These are phyloP conservation scores for Citrullus amarus DNA, from an alignment of 306 rosid species.

Conservation along the genomic window DNA sequence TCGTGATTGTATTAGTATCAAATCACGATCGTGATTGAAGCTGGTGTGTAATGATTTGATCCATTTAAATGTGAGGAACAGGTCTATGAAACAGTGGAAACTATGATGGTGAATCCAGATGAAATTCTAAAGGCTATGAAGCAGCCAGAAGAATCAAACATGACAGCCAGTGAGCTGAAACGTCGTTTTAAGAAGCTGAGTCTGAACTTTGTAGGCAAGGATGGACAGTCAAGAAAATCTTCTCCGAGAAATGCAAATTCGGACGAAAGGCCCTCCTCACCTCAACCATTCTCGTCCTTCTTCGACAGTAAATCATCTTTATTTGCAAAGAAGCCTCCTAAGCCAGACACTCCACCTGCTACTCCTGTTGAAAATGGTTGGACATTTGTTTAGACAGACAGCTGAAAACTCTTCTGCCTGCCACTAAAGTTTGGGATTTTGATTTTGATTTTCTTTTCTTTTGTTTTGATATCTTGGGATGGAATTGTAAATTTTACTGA, in stretches of 20 bases:
- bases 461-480: neutral
- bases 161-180: constrained; percentile 30
- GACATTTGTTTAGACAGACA: constrained; percentile 33
- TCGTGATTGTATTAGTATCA: neutral
- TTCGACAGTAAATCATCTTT: constrained; percentile 72
- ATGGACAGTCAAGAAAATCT: constrained; percentile 33
- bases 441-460: no score
- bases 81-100: constrained; percentile 92
- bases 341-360: constrained; percentile 26
- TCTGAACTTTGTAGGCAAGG: constrained; percentile 66
- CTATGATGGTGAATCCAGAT: constrained; percentile 66
- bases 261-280: constrained; percentile 26
- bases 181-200: constrained; percentile 51
- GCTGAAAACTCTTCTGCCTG: constrained; percentile 12
- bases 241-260: constrained; percentile 24
- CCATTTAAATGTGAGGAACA: constrained; percentile 6
- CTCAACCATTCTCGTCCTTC: constrained; percentile 71
- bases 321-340: constrained; percentile 65
- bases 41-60: neutral
- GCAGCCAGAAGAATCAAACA: constrained; percentile 50
- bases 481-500: constrained; percentile 2
- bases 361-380: constrained; percentile 27
- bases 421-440: constrained; percentile 27
- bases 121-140: constrained; percentile 56
- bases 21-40: neutral